Base-by-base conservation (phyloP, 2,329 filamentous ascomycete species). In the Elsinoe ampelina region DNA sequence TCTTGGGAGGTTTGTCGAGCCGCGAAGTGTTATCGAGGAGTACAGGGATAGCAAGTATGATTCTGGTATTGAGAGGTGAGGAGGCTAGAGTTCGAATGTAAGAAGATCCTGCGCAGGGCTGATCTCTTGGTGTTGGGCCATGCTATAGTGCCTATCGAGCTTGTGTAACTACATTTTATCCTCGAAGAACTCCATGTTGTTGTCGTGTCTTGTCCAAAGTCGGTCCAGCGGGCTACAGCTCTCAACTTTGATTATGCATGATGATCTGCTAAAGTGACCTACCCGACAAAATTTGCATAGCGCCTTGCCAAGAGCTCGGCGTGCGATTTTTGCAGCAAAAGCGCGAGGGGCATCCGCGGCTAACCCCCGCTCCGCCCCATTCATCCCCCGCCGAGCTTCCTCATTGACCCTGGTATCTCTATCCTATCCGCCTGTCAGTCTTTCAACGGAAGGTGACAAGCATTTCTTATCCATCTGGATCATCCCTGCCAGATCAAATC, bases 21-120 rank as follows among this genome's bases (percentile, higher is more conserved):
- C 78, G 0, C 71, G 69, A 20, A 81, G 78, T 63, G 78, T 82
- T 1, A 77, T 82, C 48, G 70, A 74, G 20, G 77, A 80, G 60
- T 80, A 72, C 48, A 35, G 48, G 30, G 35, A 35, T 32, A 45
- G 54, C 36, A 41, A 55, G 52, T 55, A 43, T 22, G 52, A 41
- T 19, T 42, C 19, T 35, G 36, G 52, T 19, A 17, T 32, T 30
- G 54, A 56, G 41, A 12, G 43, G 30, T 47, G 15, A n/a, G n/a
- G n/a, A n/a, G n/a, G n/a, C n/a, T n/a, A n/a, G n/a, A n/a, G n/a
- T n/a, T n/a, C n/a, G n/a, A n/a, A n/a, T n/a, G n/a, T n/a, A n/a
- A n/a, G n/a, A n/a, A n/a, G n/a, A n/a, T n/a, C n/a, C n/a, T n/a
- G n/a, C n/a, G n/a, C n/a, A n/a, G n/a, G n/a, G n/a, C n/a, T n/a